Evolutionary conservation across 148 eudicot species (phyloP), one percentile per base, ranked within the genome.

Genomic region (Simmondsia chinensis): DNA sequence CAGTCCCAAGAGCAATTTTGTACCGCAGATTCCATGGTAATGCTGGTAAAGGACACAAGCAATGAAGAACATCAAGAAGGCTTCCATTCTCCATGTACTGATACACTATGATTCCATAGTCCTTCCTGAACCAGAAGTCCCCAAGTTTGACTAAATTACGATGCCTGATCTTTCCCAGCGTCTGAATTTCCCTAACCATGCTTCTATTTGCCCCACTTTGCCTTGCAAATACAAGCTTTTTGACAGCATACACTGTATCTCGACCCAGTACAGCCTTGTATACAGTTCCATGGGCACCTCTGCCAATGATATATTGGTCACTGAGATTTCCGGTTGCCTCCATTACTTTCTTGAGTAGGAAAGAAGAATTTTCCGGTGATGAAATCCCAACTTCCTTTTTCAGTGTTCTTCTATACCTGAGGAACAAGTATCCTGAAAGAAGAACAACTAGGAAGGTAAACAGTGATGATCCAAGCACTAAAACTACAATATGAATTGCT

Each of bases 11-110:
- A 16, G 96, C 85, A 47, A 87, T 79, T 11, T 63, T 71, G 43
- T 69, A 74, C 7, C 88, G 75, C 10, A 54, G 48, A 20, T 39
- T 58, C 96, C 94, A 87, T 33, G 69, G 69, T 41, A 87, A 49
- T 6, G 39, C 48, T 13, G 27, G 41, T 8, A 37, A 52, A 16
- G 80, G 78, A 35, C 35, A 33, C 17, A 9, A 41, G 48, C 35
- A 66, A 22, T 87, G 80, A 6, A 87, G 72, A 59, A 65, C 50
- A 29, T 87, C 84, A 43, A 75, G 69, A 46, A 87, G 94, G 53
- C 96, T 82, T 46, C 96, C 80, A 43, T 79, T 82, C 48, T 69
- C 57, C 96, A 87, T 82, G 69, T 69, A 77, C 9, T 56, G 56
- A 20, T 76, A 79, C 56, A 82, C 17, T 27, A 87, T 76, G 41